Evolutionary conservation across 306 rosid genomes (phyloP).

Genomic region (Glycyrrhiza uralensis): DNA sequence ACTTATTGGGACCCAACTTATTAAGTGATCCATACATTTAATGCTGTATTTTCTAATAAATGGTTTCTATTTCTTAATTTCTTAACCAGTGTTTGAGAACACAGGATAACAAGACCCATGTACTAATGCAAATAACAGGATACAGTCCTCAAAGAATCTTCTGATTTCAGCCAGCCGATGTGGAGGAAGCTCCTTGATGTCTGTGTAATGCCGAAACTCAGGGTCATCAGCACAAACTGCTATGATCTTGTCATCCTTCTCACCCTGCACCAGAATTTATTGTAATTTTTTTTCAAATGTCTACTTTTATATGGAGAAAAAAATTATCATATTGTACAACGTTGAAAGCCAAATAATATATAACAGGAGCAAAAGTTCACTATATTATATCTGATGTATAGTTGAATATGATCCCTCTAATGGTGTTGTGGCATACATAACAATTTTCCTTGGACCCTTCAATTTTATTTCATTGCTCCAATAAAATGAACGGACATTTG

Average conservation of each 20-base stretch:
- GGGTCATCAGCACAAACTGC: conserved; percentile 99
- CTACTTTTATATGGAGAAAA: neutral
- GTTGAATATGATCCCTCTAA: neutral
- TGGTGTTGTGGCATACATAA: neutral
- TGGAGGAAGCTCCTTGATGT: conserved; percentile 89
- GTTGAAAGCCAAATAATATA: conserved; percentile 1
- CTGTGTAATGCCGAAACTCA: conserved; percentile 77
- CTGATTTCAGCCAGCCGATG: conserved; percentile 96
- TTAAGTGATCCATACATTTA: neutral
- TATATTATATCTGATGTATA: too few species aligned
- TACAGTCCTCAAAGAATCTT: conserved; percentile 97
- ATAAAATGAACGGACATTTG: neutral
- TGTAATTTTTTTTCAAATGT: neutral
- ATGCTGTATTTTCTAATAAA: neutral
- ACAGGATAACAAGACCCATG: neutral
- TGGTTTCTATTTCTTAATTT: neutral
- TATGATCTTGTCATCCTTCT: conserved; percentile 96
- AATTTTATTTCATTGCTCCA: neutral
- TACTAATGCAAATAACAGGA: conserved; percentile 42
- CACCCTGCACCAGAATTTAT: conserved; percentile 61
- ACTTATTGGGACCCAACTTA: neutral
- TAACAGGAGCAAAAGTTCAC: neutral
- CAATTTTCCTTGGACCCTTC: neutral
- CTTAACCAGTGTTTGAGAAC: neutral
- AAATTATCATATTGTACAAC: neutral